A percentile compares a stretch with the other conserved stretches of the same genome.
These are phyloP conservation scores for Candida corydali DNA, from an alignment of 805 yeast species.

Conservation along the genomic window DNA sequence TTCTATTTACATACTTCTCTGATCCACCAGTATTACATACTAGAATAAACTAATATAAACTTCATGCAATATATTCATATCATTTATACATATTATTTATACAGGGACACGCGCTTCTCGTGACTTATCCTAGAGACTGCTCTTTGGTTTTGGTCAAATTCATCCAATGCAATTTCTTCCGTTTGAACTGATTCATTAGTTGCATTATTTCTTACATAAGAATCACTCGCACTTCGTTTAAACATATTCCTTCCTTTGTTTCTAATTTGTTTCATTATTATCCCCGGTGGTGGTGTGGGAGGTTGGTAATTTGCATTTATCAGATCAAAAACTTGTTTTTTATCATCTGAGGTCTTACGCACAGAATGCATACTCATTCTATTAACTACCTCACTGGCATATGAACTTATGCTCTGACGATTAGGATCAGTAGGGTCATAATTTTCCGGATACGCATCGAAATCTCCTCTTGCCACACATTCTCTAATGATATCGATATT, in stretches of 20 bases:
- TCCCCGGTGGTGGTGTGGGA: conserved; percentile 8
- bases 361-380: conserved; percentile 14
- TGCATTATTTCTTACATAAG: conserved; percentile 1
- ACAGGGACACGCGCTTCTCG: conserved; percentile 11
- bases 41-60: no score
- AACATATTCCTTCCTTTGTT: conserved; percentile 5
- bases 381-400: conserved; percentile 19
- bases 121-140: conserved; percentile 20
- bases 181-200: conserved; percentile 24
- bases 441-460: conserved; percentile 56
- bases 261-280: conserved; percentile 1
- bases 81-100: conserved; percentile 3
- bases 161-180: conserved; percentile 50
- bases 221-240: conserved; percentile 6
- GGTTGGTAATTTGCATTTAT: not conserved
- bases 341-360: conserved; percentile 2
- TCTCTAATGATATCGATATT: conserved; percentile 76
- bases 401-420: conserved; percentile 48
- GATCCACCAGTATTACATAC: no score
- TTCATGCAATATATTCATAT: not conserved
- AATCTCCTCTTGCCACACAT: conserved; percentile 63
- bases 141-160: conserved; percentile 22
- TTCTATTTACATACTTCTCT: no score
- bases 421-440: conserved; percentile 83
- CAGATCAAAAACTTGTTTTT: conserved; percentile 1